Evolutionary conservation across 2,329 filamentous ascomycete genomes (phyloP), one percentile per base, ranked within the genome.

Genomic region (Colletotrichum spinosum): DNA sequence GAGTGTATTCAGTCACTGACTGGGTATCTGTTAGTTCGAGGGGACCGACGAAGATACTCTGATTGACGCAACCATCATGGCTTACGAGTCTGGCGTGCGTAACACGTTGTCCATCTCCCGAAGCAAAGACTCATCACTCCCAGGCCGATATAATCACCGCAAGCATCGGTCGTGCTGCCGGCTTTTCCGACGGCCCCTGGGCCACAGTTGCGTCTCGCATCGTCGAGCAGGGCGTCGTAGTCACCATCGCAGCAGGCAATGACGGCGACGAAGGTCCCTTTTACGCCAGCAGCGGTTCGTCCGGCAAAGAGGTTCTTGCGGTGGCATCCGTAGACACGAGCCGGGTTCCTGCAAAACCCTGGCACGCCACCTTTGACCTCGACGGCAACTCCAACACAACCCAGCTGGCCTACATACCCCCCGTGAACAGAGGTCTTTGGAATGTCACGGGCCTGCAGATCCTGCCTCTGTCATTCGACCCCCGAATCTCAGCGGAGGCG

Each of bases 191-290:
- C 41, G 62, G 63, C 1, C 62, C 62, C 8, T 67, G 66, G 66
- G 66, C 66, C 8, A 59, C 58, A 0, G 58, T 68, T 1, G 63
- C 62, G 0, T 67, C 66, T 6, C 51, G 66, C 9, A 66, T 68
- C 13, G 66, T 66, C 8, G 62, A 68, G 4, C 72, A 79, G 34
- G 84, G 84, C 12, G 76, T 86, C 2, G 78, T 85, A 6, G 78
- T 85, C 25, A 80, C 81, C 9, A 80, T 86, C 37, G 80, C 84
- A 0, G 83, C 81, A 6, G 84, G 85, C 8, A 88, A 88, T 58
- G 79, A 81, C 41, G 84, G 84, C 17, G 74, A 75, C 15, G 72
- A 75, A 9, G 84, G 84, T 0, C 77, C 84, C 0, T 86, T 86
- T 70, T 83, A 79, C 44, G 75, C 77, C 5, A 76, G 74, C 51